Conservation (phyloP, 2,329 filamentous ascomycete species). For the Aspergillus arachidicola region DNA sequence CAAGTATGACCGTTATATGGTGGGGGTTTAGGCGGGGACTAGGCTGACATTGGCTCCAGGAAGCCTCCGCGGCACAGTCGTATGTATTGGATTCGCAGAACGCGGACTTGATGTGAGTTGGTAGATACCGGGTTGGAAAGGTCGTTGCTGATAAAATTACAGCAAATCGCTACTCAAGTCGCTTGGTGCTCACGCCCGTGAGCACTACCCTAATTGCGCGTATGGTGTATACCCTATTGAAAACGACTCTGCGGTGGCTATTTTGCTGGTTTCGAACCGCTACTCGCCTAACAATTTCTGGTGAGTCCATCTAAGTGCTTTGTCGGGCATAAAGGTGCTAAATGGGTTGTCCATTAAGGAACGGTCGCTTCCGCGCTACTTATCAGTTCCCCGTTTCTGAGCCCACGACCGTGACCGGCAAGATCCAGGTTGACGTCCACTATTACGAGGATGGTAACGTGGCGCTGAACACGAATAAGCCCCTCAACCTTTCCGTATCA, state of each 20-base stretch:
- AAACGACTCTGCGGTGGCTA: constrained; percentile 72
- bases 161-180: constrained; percentile 84
- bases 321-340: not conserved
- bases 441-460: constrained; percentile 99
- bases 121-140: too few species aligned
- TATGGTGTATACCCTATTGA: constrained; percentile 82
- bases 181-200: constrained; percentile 73
- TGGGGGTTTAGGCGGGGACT: constrained; percentile 1
- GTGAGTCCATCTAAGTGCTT: constrained; percentile 48
- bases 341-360: constrained; percentile 57
- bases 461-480: constrained; percentile 84
- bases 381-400: constrained; percentile 74
- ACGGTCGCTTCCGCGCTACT: constrained; percentile 90
- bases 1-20: constrained; percentile 55
- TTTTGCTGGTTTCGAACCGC: constrained; percentile 90
- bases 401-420: constrained; percentile 67
- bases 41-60: constrained; percentile 50
- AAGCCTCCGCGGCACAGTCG: constrained; percentile 80
- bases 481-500: constrained; percentile 63
- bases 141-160: constrained; percentile 7
- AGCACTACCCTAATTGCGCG: constrained; percentile 84
- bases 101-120: constrained; percentile 74
- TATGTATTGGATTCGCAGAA: constrained; percentile 76
- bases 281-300: constrained; percentile 99
- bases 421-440: constrained; percentile 91